Evolutionary conservation across 1,139 yeast species (phyloP).

Genomic region (Diutina neorugosa): DNA sequence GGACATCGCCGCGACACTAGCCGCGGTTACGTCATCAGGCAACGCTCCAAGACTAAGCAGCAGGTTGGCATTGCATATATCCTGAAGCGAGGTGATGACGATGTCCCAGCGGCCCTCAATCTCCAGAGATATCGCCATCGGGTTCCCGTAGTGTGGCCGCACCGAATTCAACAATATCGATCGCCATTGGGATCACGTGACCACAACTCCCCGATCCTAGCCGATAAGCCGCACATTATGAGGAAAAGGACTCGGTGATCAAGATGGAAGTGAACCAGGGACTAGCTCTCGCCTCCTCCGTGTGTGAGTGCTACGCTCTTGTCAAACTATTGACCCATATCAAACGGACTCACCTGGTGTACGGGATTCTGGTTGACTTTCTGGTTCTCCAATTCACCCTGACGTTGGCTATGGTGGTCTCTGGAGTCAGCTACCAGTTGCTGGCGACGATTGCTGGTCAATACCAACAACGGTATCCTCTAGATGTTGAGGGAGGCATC

Average conservation of each 20-base stretch:
- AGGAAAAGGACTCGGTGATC: no score
- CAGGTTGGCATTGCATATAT: slow-evolving; percentile 51
- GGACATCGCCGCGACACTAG: slow-evolving; percentile 10
- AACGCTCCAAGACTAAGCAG: slow-evolving; percentile 24
- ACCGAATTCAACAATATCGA: no score
- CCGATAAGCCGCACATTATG: no score
- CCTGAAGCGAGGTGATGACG: slow-evolving; percentile 54
- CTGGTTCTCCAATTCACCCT: background rate
- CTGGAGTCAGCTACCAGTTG: background rate
- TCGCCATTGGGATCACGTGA: no score
- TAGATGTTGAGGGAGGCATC: background rate
- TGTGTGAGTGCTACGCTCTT: background rate
- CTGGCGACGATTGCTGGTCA: background rate
- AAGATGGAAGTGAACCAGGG: background rate
- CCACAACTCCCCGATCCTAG: no score
- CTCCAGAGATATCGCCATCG: slow-evolving; percentile 5
- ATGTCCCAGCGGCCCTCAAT: slow-evolving; percentile 58
- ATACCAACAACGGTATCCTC: background rate
- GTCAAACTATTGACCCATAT: background rate
- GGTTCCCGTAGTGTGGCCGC: no score
- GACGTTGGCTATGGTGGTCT: background rate
- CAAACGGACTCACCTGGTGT: background rate
- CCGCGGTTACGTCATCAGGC: slow-evolving; percentile 25
- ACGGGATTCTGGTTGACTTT: background rate
- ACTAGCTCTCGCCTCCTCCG: background rate